Evolutionary conservation across 1,284 basidiomycete genomes (phyloP).

Genomic region (Coniferiporia weirii): DNA sequence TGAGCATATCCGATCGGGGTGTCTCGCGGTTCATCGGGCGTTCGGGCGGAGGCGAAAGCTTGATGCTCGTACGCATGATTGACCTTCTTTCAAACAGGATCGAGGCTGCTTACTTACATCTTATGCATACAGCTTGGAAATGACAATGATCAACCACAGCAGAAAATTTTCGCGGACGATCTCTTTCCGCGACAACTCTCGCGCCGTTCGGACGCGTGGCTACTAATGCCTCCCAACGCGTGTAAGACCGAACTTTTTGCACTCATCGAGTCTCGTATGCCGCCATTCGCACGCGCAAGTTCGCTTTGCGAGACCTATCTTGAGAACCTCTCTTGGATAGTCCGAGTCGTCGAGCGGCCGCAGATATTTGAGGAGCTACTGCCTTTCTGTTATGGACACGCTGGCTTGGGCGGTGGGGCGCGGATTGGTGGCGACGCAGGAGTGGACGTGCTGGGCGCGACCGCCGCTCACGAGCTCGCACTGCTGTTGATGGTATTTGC

Average conservation of each 20-base stretch:
- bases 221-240: constrained; percentile 5
- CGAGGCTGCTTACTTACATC: not conserved
- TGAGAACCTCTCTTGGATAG: constrained; percentile 55
- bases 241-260: constrained; percentile 5
- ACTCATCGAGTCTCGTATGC: constrained; percentile 11
- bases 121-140: constrained; percentile 8
- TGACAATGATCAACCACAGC: not conserved
- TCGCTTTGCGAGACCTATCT: constrained; percentile 47
- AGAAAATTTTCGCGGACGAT: constrained; percentile 6
- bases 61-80: constrained; percentile 3
- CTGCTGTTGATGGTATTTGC: constrained; percentile 23
- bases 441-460: not conserved
- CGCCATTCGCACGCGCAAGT: constrained; percentile 36
- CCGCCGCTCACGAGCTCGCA: constrained; percentile 21
- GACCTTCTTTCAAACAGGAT: not conserved
- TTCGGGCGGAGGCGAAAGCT: constrained; percentile 56
- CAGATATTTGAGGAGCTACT: constrained; percentile 55
- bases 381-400: constrained; percentile 8
- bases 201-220: constrained; percentile 13
- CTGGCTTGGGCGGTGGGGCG: not conserved
- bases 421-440: not conserved
- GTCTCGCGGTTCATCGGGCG: constrained; percentile 59
- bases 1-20: constrained; percentile 56
- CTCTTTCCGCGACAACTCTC: constrained; percentile 9
- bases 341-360: constrained; percentile 41